Conservation (phyloP, 169 alveolate genomes). For the Toxoplasma gondii region DNA sequence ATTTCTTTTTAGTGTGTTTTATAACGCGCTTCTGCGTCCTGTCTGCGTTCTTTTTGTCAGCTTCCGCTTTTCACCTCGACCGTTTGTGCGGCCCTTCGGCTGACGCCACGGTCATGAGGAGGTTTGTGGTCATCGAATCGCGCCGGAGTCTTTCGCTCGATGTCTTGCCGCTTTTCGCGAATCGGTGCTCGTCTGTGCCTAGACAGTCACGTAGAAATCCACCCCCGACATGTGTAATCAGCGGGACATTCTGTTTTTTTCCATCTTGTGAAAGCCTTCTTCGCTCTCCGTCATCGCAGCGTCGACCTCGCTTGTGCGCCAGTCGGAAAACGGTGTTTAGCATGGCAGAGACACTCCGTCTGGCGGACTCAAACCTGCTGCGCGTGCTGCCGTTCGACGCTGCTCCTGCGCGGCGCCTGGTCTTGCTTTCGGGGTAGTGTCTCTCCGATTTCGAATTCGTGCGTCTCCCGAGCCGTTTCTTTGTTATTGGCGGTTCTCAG, state of each 20-base stretch:
- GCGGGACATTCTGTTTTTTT: background rate
- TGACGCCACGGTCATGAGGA: slow-evolving; percentile 1
- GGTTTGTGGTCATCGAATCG: background rate
- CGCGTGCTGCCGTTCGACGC: background rate
- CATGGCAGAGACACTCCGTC: background rate
- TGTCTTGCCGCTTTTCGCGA: no score
- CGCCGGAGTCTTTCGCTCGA: no score
- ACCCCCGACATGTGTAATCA: background rate
- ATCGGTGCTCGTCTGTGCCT: no score
- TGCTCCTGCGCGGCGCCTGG: background rate
- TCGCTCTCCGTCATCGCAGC: background rate
- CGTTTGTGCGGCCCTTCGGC: background rate
- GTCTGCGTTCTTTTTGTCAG: background rate
- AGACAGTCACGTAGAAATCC: background rate
- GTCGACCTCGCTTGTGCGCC: background rate
- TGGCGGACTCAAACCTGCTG: background rate
- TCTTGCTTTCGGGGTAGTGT: no score
- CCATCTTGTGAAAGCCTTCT: background rate
- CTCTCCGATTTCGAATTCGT: no score
- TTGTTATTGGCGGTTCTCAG: no score
- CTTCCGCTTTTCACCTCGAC: slow-evolving; percentile 20
- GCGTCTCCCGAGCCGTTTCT: no score
- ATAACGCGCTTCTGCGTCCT: background rate
- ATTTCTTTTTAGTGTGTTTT: background rate
- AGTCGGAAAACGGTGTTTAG: background rate